Evolutionary conservation across 495 filamentous ascomycete species (phyloP), one percentile per base, ranked within the genome.

Genomic region (Immersiella caudata): DNA sequence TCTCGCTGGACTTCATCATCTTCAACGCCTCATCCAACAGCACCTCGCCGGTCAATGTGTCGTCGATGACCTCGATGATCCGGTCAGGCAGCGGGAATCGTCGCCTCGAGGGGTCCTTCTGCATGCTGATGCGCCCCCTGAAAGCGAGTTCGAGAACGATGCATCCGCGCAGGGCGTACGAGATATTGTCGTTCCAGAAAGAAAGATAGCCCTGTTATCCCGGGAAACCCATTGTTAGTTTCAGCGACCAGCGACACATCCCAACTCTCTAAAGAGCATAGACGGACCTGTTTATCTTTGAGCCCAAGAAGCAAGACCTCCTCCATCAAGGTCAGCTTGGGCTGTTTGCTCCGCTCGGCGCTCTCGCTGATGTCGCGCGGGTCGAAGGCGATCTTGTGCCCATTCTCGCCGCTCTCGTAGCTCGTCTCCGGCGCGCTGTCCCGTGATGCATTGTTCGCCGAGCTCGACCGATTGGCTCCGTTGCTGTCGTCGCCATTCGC

Each of bases 181-280:
- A 97, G 67, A 99, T 99, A 79, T 99, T 98, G 79, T 99, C 95
- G 77, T 99, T 99, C 95, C 95, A 99, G 81, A 98, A 98, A 8
- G 96, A 98, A 67, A 98, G 88, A 79, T 98, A 97, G 69, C 95
- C 95, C 92, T 97, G 73, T 68, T 27, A 1, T 4, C 7, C 52
- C 14, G 11, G 7, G 8, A 50, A 62, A 3, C 33, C 12, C 8
- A 46, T 14, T 3, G 18, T 25, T 16, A 61, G 29, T 8, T 33
- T 49, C 26, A 63, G 46, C 46, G 24, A 22, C 25, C 22, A n/a
- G 1, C 29, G 20, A 22, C 6, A 20, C 26, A 25, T 12, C 33
- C 9, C 36, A 40, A 55, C 24, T 1, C 57, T 22, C 52, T 24
- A n/a, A 24, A 5, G 33, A 52, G 5, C 60, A 9, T 24, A 29